Base-by-base conservation (phyloP, 2,329 filamentous ascomycete genomes). In the Hymenoscyphus fraxineus region DNA sequence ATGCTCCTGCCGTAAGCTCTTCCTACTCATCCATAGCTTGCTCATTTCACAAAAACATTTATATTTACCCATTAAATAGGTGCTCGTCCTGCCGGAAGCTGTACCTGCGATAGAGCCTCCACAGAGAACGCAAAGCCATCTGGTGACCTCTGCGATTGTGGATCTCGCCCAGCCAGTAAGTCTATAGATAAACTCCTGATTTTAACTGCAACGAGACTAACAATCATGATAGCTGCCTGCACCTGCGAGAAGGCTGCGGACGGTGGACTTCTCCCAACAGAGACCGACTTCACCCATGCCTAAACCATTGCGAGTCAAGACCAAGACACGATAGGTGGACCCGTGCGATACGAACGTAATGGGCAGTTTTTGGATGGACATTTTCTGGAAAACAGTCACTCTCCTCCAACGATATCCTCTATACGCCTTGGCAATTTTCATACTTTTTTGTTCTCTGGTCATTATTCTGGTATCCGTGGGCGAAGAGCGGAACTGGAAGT, bases 221-320 rank as follows among this genome's bases (percentile, higher is more conserved):
- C 70, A 32, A 38, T 32, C 63, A 3, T 32, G 27, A 55, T 65
- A 88, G 87, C 81, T 74, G 87, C 84, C 31, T 95, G 92, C 80
- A 95, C 90, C n/a, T 97, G 93, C 76, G 89, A 92, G 78, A 93
- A 91, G 77, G 85, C 85, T 19, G 76, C 84, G 59, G 83, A 84
- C 69, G 83, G 86, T 62, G 85, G 85, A 47, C 82, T 83, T 65
- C 85, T 89, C 69, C 83, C 86, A 35, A 82, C 77, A 70, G 93
- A 97, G 85, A 91, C 85, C 59, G 93, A 97, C 78, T 97, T 97
- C 75, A 97, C 93, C 44, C 92, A 84, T 80, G 71, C 73, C 62
- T 74, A 70, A 69, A 60, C 13, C 22, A 44, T 19, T 44, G 6
- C 6, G 10, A 51, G 19, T 19, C 19, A 22, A 51, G 19, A 22